Conservation (phyloP, 208 protist species). For the Blastocrithidia nonstop region DNA sequence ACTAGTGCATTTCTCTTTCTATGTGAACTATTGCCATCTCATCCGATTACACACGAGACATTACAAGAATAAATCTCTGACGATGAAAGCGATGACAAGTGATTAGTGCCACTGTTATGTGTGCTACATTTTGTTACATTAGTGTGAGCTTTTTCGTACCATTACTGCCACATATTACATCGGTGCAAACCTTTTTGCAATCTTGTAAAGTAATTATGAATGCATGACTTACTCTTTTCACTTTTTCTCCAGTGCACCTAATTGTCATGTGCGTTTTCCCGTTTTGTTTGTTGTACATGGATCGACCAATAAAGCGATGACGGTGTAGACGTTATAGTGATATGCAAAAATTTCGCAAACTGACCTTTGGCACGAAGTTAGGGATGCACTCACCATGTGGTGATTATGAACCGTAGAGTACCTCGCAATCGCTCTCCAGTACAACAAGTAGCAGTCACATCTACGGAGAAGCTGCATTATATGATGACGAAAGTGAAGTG, state of each 20-base stretch:
- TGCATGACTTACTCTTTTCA: too few relatives aligned
- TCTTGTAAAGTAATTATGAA: too few relatives aligned
- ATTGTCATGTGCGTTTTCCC: slow-evolving; percentile 45
- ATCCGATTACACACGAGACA: too few relatives aligned
- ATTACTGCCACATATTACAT: too few relatives aligned
- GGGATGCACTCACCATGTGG: slow-evolving; percentile 86
- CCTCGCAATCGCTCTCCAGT: slow-evolving; percentile 11
- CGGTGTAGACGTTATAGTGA: slow-evolving; percentile 50
- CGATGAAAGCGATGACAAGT: too few relatives aligned
- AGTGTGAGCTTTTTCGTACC: too few relatives aligned
- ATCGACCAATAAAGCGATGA: slow-evolving; percentile 77
- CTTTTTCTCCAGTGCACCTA: slow-evolving; percentile 42
- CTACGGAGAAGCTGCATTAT: slow-evolving; percentile 1
- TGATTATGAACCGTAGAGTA: slow-evolving; percentile 76
- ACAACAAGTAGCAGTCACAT: slow-evolving; percentile 1
- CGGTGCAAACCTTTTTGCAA: too few relatives aligned
- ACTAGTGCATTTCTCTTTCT: slow-evolving; percentile 53
- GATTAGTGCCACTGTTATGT: too few relatives aligned
- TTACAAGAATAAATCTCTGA: too few relatives aligned
- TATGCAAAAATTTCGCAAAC: slow-evolving; percentile 80
- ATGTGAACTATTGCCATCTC: too few relatives aligned
- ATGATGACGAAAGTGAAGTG: slow-evolving; percentile 2
- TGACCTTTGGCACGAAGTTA: slow-evolving; percentile 78
- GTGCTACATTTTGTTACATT: too few relatives aligned
- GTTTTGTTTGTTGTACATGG: slow-evolving; percentile 38